Evolutionary conservation across 257 asterid species (phyloP).

Genomic region (Voacanga thouarsii): DNA sequence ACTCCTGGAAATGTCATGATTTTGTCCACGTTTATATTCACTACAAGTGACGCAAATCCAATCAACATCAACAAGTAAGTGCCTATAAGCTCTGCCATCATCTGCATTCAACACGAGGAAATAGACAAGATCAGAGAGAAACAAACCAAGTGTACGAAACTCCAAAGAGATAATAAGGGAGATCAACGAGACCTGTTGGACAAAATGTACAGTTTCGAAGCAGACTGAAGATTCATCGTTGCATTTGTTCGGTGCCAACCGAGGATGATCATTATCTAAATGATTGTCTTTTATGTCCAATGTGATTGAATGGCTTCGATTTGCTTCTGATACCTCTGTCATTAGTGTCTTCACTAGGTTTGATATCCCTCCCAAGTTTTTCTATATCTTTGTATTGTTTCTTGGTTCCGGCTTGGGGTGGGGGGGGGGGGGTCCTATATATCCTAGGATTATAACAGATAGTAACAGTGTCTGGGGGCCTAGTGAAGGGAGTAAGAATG

Average conservation of each 20-base stretch:
- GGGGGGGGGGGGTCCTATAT: too few species aligned
- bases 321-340: background rate
- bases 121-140: background rate
- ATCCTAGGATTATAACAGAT: too few species aligned
- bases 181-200: background rate
- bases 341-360: background rate
- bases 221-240: background rate
- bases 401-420: too few species aligned
- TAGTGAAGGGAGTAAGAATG: too few species aligned
- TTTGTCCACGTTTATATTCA: constrained; percentile 54
- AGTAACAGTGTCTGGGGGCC: too few species aligned
- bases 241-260: background rate
- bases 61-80: constrained; percentile 79
- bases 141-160: background rate
- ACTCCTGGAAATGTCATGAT: constrained; percentile 68
- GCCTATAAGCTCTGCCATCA: constrained; percentile 76
- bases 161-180: background rate
- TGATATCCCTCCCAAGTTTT: too few species aligned
- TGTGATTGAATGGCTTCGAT: background rate
- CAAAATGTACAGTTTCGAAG: background rate
- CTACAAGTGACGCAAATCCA: constrained; percentile 68
- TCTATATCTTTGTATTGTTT: too few species aligned
- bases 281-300: background rate
- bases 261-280: background rate
- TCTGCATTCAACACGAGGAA: constrained; percentile 25